These are phyloP conservation scores for Pseudoscleropodium purum DNA, from an alignment of 225 moss, liverwort and hornwort species.

Conservation along the genomic window DNA sequence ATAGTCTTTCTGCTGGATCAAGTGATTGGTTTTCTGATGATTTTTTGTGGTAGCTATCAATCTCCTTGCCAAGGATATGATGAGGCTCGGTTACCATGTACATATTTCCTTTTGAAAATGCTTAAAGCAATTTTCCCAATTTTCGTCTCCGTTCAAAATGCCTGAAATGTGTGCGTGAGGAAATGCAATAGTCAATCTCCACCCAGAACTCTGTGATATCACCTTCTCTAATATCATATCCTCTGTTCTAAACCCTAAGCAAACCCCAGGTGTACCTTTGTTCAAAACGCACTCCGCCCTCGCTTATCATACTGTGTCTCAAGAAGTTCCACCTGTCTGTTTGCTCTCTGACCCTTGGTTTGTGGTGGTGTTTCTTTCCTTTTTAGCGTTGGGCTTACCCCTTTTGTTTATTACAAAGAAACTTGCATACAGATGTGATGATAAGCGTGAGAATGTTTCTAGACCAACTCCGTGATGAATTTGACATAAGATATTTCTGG, in stretches of 20 bases:
- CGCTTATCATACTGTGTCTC: not conserved
- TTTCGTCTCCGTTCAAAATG: not conserved
- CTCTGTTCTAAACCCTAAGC: not conserved
- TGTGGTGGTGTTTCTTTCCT: not conserved
- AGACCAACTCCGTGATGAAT: not conserved
- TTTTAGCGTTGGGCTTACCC: not conserved
- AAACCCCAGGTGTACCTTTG: not conserved
- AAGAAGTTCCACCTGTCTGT: not conserved
- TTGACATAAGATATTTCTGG: not conserved
- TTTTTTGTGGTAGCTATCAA: not conserved
- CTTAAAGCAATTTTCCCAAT: not conserved
- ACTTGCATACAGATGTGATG: not conserved
- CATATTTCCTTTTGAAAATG: not conserved
- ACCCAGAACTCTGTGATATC: not conserved
- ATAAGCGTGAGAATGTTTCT: not conserved
- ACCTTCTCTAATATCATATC: not conserved
- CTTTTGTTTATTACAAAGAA: no score
- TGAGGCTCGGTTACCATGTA: not conserved
- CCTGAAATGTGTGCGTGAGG: not conserved
- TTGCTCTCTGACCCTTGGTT: not conserved
- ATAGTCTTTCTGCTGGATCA: slow-evolving; percentile 13
- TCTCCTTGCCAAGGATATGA: not conserved
- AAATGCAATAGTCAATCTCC: not conserved
- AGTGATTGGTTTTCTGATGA: not conserved
- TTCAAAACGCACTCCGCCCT: not conserved